Percentiles rank a stretch among this genome's conserved stretches.
These are phyloP conservation scores for Leishmania lainsoni DNA, from an alignment of 208 protist species.

Conservation along the genomic window DNA sequence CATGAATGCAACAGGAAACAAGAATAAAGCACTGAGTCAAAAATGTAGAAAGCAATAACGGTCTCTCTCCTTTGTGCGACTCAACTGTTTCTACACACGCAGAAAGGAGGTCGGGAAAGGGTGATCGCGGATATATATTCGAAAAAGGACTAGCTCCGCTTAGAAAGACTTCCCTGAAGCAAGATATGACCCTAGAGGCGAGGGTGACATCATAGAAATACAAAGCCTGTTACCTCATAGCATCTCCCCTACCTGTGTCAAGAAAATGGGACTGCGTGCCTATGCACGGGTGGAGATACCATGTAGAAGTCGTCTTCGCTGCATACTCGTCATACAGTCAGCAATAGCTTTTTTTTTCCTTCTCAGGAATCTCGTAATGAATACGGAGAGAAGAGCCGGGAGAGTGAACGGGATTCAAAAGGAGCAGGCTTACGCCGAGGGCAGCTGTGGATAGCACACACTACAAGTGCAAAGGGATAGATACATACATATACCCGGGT, in stretches of 20 bases:
- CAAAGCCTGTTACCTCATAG: neutral
- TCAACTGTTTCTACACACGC: neutral
- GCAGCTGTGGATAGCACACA: neutral
- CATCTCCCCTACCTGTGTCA: neutral
- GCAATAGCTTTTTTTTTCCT: neutral
- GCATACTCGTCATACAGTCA: neutral
- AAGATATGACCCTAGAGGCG: neutral
- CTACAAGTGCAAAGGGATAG: neutral
- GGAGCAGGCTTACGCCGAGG: slow-evolving; percentile 10
- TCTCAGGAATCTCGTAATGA: neutral
- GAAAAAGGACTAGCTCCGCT: neutral
- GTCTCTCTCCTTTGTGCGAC: neutral
- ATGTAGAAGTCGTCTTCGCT: neutral
- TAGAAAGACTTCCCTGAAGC: neutral
- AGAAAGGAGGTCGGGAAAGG: neutral
- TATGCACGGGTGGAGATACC: slow-evolving; percentile 1
- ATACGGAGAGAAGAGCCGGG: neutral
- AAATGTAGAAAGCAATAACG: neutral
- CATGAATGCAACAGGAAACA: neutral
- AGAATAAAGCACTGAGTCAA: neutral
- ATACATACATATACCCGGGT: neutral
- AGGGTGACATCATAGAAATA: neutral
- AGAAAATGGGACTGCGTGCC: neutral
- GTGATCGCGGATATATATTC: neutral
- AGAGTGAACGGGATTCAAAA: neutral